These are phyloP conservation scores for Cyberlindnera meyerae DNA, from an alignment of 805 yeast genomes.

Conservation along the genomic window DNA sequence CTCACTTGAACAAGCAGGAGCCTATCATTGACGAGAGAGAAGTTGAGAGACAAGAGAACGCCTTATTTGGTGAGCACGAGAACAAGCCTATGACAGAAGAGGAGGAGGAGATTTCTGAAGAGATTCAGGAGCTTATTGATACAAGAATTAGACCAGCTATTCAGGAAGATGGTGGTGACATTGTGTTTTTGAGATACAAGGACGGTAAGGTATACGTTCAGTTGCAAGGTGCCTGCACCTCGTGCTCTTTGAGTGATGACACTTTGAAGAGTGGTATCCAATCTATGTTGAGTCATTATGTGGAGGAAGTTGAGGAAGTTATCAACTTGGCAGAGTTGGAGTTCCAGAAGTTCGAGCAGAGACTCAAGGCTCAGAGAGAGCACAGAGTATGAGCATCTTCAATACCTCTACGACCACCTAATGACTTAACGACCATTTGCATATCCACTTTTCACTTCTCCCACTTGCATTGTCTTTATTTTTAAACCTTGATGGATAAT, in stretches of 20 bases:
- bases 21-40: conserved; percentile 19
- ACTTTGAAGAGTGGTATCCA: conserved; percentile 95
- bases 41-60: conserved; percentile 6
- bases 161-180: conserved; percentile 98
- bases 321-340: conserved; percentile 31
- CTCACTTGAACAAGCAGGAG: conserved; percentile 29
- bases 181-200: conserved; percentile 80
- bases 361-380: conserved; percentile 19
- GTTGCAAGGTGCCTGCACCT: conserved; percentile 92
- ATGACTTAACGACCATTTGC: background rate
- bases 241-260: conserved; percentile 86
- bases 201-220: conserved; percentile 85
- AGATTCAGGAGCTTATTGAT: conserved; percentile 88
- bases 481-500: background rate
- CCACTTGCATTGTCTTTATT: no score
- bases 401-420: no score
- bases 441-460: background rate
- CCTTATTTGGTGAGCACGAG: conserved; percentile 1
- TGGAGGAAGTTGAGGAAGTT: conserved; percentile 89
- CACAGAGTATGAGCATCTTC: conserved; percentile 11
- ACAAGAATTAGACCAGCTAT: conserved; percentile 97
- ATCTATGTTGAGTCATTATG: conserved; percentile 94
- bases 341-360: conserved; percentile 27
- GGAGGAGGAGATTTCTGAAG: conserved; percentile 74
- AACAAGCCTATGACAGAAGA: conserved; percentile 40